These are phyloP conservation scores for Trichoderma breve DNA, from an alignment of 2,329 filamentous ascomycete species.

Conservation along the genomic window DNA sequence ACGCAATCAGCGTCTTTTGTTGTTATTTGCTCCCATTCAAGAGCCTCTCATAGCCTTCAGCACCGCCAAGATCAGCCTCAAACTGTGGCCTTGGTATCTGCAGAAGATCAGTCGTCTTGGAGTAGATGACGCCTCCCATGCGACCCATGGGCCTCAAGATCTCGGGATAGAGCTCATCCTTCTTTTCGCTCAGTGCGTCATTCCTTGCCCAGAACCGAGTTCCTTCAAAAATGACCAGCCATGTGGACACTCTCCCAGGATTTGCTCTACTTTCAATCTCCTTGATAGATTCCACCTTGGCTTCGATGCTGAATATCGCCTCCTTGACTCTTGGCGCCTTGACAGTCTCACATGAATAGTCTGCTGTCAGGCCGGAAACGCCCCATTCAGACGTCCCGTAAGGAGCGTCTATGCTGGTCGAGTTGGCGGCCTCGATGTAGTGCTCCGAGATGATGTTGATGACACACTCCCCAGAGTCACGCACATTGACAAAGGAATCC, in stretches of 20 bases:
- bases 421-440: slow-evolving; percentile 84
- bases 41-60: slow-evolving; percentile 57
- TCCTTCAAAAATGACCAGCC: slow-evolving; percentile 76
- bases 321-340: slow-evolving; percentile 73
- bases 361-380: slow-evolving; percentile 71
- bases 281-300: slow-evolving; percentile 67
- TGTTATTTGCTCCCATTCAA: slow-evolving; percentile 38
- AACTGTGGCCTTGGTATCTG: slow-evolving; percentile 68
- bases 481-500: slow-evolving; percentile 74
- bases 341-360: slow-evolving; percentile 61
- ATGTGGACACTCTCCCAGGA: slow-evolving; percentile 72
- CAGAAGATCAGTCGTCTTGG: slow-evolving; percentile 63
- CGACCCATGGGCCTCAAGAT: slow-evolving; percentile 74
- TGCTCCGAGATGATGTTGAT: slow-evolving; percentile 87
- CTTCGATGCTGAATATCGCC: slow-evolving; percentile 80
- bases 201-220: slow-evolving; percentile 85
- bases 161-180: slow-evolving; percentile 68
- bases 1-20: not conserved
- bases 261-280: slow-evolving; percentile 74
- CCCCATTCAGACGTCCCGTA: slow-evolving; percentile 77
- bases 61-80: slow-evolving; percentile 49
- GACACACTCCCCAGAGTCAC: slow-evolving; percentile 70
- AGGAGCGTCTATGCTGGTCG: slow-evolving; percentile 74
- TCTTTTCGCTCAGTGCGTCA: slow-evolving; percentile 79
- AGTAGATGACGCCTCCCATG: slow-evolving; percentile 84